phyloP scores from a whole-genome alignment of 225 moss, liverwort and hornwort species.

The Marchantia paleacea region DNA sequence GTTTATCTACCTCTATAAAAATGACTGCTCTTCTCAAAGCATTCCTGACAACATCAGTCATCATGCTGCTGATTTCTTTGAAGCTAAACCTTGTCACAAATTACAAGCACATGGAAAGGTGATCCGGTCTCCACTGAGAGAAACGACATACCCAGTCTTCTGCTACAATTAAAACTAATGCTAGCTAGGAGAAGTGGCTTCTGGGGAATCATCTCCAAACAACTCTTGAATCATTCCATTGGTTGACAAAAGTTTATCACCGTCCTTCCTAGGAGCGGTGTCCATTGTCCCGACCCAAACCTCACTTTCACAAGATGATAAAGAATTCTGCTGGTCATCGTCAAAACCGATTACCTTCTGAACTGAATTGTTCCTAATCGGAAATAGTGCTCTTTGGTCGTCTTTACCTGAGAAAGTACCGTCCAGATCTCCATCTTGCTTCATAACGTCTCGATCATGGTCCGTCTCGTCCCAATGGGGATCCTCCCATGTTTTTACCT shows the following conservation, averaged over 20 bases:
- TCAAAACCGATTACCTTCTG: constrained; percentile 42
- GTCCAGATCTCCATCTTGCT: constrained; percentile 15
- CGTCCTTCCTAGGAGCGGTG: constrained; percentile 56
- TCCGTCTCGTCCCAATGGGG: constrained; percentile 67
- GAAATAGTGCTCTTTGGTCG: constrained; percentile 18
- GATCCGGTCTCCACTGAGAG: constrained; percentile 11
- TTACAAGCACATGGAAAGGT: constrained; percentile 15
- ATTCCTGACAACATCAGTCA: constrained; percentile 14
- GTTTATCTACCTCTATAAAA: constrained; percentile 22
- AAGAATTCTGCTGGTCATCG: constrained; percentile 29
- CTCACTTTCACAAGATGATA: constrained; percentile 51
- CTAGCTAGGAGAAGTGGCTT: constrained; percentile 25
- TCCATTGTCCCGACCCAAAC: constrained; percentile 64
- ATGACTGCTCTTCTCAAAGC: constrained; percentile 15
- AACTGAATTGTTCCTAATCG: constrained; percentile 26
- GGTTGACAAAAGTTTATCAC: constrained; percentile 85
- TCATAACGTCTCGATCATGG: constrained; percentile 38
- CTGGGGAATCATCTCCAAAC: constrained; percentile 62
- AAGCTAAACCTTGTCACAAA: constrained; percentile 19
- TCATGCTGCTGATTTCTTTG: constrained; percentile 17
- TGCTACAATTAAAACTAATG: constrained; percentile 9
- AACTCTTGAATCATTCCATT: constrained; percentile 89
- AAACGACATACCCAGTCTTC: constrained; percentile 1
- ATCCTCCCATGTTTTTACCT: constrained; percentile 62
- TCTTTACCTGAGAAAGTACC: neutral